Conservation (phyloP, 192 early-diverging fungal species). For the Rhizoclosmatium sp. region DNA sequence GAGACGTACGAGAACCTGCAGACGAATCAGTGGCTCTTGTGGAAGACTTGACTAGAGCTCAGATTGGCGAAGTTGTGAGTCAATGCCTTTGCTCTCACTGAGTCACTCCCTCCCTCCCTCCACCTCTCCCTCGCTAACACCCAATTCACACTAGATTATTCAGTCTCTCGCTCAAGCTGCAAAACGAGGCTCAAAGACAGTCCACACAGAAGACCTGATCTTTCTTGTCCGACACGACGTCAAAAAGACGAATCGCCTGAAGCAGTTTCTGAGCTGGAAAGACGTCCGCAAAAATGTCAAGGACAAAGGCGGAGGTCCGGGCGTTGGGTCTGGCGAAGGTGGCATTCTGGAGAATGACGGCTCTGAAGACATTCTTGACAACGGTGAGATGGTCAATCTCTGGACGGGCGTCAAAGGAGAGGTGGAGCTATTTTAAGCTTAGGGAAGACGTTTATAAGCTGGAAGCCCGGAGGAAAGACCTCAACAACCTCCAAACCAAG, state of each 20-base stretch:
- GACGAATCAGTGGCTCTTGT: constrained; percentile 89
- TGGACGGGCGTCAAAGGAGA: not conserved
- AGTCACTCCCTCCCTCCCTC: not conserved
- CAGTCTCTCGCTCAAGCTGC: constrained; percentile 86
- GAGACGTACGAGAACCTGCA: constrained; percentile 89
- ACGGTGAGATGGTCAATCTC: constrained; percentile 2
- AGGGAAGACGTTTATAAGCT: not conserved
- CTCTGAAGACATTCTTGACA: constrained; percentile 7
- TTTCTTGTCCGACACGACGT: constrained; percentile 97
- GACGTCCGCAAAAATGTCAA: constrained; percentile 94
- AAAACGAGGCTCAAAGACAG: constrained; percentile 80
- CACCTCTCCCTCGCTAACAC: not conserved
- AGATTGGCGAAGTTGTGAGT: constrained; percentile 91
- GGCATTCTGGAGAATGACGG: constrained; percentile 40
- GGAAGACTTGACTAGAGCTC: constrained; percentile 94
- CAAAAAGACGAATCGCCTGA: constrained; percentile 88
- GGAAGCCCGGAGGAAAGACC: too few relatives aligned
- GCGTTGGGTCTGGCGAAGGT: constrained; percentile 63
- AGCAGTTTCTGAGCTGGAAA: constrained; percentile 93
- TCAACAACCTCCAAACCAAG: too few relatives aligned
- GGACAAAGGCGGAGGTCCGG: constrained; percentile 68
- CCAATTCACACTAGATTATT: constrained; percentile 63
- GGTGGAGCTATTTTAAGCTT: not conserved
- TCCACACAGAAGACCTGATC: constrained; percentile 91
- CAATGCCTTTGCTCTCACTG: not conserved